Evolutionary conservation across 1,284 basidiomycete species (phyloP).

Genomic region (Pholiota adiposa): DNA sequence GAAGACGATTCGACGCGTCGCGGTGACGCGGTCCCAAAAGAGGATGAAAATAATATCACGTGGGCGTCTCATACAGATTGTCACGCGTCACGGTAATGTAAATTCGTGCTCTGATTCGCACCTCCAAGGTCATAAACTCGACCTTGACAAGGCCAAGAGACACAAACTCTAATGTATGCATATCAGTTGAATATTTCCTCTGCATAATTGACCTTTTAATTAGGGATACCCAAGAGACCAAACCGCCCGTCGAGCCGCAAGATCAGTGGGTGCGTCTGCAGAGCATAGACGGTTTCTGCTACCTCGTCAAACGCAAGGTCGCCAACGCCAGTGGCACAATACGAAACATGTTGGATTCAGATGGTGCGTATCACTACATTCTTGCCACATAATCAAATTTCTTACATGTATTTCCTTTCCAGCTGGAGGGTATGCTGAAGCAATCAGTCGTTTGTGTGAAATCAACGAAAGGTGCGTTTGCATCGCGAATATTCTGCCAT

Average conservation of each 20-base stretch:
- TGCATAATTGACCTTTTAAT: neutral
- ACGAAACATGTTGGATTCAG: constrained; percentile 47
- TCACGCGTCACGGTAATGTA: no score
- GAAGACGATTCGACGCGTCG: no score
- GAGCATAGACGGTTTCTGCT: constrained; percentile 65
- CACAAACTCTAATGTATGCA: neutral
- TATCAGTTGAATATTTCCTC: neutral
- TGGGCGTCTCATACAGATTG: no score
- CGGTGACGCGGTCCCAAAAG: no score
- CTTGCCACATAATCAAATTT: no score
- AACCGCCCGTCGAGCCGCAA: neutral
- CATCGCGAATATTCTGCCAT: neutral
- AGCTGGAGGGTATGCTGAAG: constrained; percentile 46
- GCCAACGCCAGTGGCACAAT: constrained; percentile 62
- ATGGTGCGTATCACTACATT: constrained; percentile 35
- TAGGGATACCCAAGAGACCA: neutral
- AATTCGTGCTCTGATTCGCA: no score
- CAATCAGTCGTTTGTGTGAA: constrained; percentile 41
- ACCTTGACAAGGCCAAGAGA: no score
- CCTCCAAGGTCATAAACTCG: no score
- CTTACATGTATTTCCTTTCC: neutral
- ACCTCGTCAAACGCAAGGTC: constrained; percentile 59
- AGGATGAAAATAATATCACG: no score
- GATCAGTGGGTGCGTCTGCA: constrained; percentile 65
- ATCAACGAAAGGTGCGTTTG: constrained; percentile 41